Evolutionary conservation across 2,329 filamentous ascomycete genomes (phyloP).

Genomic region (Ophiosphaerella herpotricha): DNA sequence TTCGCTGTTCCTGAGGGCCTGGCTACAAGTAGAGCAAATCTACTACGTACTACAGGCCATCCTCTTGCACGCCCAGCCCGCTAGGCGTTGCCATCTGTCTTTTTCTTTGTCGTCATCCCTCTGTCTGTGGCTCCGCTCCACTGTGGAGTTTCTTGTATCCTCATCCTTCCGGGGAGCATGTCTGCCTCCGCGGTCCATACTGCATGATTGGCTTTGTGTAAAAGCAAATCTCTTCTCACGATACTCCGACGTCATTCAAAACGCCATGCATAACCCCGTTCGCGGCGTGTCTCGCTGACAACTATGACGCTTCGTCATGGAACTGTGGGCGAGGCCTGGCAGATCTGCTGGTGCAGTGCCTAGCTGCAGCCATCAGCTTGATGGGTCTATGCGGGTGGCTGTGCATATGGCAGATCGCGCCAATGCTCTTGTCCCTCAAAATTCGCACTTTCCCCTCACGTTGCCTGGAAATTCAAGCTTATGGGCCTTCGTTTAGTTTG

Average conservation of each 20-base stretch:
- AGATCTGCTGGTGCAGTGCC: not conserved
- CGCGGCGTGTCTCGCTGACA: constrained; percentile 1
- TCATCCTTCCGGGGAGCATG: constrained; percentile 2
- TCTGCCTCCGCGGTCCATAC: not conserved
- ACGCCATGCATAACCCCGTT: constrained; percentile 9
- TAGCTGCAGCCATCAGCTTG: not conserved
- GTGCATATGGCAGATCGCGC: too few species aligned
- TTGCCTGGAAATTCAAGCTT: not conserved
- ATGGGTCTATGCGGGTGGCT: not conserved
- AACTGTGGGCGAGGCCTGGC: too few species aligned
- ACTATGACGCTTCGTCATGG: not conserved
- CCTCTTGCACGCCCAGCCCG: constrained; percentile 7
- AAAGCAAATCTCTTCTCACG: not conserved
- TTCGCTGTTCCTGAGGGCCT: constrained; percentile 10
- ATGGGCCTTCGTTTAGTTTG: not conserved
- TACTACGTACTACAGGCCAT: constrained; percentile 3
- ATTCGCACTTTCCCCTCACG: not conserved
- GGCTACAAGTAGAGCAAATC: constrained; percentile 6
- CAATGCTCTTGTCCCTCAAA: not conserved
- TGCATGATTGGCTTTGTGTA: not conserved
- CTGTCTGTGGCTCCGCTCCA: constrained; percentile 11
- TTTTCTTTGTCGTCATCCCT: constrained; percentile 29
- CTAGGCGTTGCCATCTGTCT: constrained; percentile 12
- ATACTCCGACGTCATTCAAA: constrained; percentile 18
- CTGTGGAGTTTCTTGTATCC: constrained; percentile 8